These are phyloP conservation scores for Mycena filopes DNA, from an alignment of 768 basidiomycete species.

Conservation along the genomic window DNA sequence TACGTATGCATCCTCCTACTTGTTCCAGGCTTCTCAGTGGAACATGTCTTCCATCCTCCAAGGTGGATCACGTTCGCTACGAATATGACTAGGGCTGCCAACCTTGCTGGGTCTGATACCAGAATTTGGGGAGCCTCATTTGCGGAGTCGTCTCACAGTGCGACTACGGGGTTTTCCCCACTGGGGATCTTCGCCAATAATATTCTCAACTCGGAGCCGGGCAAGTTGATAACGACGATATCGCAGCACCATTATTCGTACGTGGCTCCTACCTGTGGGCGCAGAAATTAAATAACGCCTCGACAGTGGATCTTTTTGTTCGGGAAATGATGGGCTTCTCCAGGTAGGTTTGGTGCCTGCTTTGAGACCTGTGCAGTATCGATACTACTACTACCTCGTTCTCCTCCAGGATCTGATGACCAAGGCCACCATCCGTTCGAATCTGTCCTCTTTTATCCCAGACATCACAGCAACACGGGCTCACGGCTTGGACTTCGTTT, in stretches of 20 bases:
- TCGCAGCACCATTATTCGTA: slow-evolving; percentile 60
- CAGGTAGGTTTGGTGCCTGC: no score
- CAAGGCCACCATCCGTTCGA: slow-evolving; percentile 65
- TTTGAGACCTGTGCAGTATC: no score
- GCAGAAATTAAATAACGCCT: no score
- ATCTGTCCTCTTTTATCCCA: slow-evolving; percentile 59
- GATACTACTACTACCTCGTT: no score
- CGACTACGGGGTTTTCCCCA: slow-evolving; percentile 67
- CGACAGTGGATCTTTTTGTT: slow-evolving; percentile 73
- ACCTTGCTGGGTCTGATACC: slow-evolving; percentile 50
- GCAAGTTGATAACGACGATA: slow-evolving; percentile 64
- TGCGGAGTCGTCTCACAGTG: slow-evolving; percentile 59
- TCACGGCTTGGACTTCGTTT: slow-evolving; percentile 64
- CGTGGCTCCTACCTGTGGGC: not conserved
- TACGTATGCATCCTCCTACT: no score
- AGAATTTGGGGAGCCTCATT: slow-evolving; percentile 64
- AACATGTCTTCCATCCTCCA: slow-evolving; percentile 7
- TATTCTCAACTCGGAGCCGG: slow-evolving; percentile 58
- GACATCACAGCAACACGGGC: slow-evolving; percentile 63
- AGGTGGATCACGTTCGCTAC: slow-evolving; percentile 66
- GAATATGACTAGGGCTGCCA: slow-evolving; percentile 53
- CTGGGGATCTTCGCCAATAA: slow-evolving; percentile 65
- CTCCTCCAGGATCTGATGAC: slow-evolving; percentile 78
- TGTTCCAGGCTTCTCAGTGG: no score
- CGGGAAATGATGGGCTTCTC: slow-evolving; percentile 61